Evolutionary conservation across 1,284 basidiomycete genomes (phyloP).

Genomic region (Uromyces viciae-fabae): DNA sequence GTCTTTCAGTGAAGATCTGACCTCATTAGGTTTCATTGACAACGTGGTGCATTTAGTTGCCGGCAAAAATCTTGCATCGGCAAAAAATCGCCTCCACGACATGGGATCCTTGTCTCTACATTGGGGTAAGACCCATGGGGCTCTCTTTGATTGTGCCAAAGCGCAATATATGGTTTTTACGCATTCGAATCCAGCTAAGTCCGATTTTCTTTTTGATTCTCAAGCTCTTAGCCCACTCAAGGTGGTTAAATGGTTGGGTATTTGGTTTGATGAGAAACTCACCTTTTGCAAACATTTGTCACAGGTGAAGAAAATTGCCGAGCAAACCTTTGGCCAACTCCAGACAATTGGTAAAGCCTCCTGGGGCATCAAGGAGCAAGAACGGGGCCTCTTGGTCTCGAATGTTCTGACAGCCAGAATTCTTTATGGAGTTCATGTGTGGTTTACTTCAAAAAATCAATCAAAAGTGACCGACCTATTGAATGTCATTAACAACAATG

Average conservation of each 20-base stretch:
- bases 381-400: background rate
- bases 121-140: constrained; percentile 7
- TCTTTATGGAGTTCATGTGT: background rate
- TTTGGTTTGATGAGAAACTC: background rate
- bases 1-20: background rate
- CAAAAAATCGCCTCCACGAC: background rate
- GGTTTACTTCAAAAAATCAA: background rate
- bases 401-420: background rate
- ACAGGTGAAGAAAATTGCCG: background rate
- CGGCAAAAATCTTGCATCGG: background rate
- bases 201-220: background rate
- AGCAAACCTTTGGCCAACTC: background rate
- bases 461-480: background rate
- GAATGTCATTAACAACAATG: background rate
- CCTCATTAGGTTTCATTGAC: constrained; percentile 8
- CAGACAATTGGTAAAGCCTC: background rate
- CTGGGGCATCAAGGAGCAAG: background rate
- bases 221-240: background rate
- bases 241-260: background rate
- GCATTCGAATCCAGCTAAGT: background rate
- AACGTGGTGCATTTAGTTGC: constrained; percentile 7
- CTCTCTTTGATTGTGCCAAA: constrained; percentile 22
- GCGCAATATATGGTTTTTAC: background rate
- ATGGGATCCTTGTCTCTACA: background rate
- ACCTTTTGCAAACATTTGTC: background rate